Percentiles rank a stretch among this genome's conserved stretches.
phyloP scores from a whole-genome alignment of 495 filamentous ascomycete species.

The Neurospora sp. region DNA sequence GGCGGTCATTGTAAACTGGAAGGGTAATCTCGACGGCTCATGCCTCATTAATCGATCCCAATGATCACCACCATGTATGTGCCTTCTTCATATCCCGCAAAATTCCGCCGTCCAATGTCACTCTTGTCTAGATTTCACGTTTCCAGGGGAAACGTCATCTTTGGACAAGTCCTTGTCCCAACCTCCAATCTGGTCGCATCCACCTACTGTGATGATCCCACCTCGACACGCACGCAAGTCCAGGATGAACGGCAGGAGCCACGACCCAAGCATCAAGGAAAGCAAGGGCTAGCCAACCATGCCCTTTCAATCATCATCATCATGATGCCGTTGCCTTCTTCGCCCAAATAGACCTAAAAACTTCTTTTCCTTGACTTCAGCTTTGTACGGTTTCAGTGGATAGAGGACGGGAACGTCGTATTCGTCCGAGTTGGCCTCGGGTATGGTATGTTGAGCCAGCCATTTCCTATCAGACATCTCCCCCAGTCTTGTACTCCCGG shows the following conservation, averaged over 20 bases:
- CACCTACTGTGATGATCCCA: background rate
- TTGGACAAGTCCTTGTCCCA: background rate
- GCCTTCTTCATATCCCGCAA: background rate
- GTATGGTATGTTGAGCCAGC: constrained; percentile 7
- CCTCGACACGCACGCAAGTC: background rate
- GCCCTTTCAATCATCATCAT: background rate
- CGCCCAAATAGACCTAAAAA: constrained; percentile 21
- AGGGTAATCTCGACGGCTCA: background rate
- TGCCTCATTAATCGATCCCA: background rate
- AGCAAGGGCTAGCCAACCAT: background rate
- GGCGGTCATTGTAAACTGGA: background rate
- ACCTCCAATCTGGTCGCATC: background rate
- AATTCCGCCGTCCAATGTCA: background rate
- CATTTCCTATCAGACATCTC: constrained; percentile 24
- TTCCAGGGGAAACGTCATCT: background rate
- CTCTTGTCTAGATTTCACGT: background rate
- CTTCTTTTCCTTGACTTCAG: constrained; percentile 19
- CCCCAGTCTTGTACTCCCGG: constrained; percentile 28
- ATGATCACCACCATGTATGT: background rate
- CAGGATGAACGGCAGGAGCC: background rate
- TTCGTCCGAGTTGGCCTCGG: constrained; percentile 11
- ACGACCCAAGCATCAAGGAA: background rate
- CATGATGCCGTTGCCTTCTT: constrained; percentile 1
- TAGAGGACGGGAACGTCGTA: constrained; percentile 22
- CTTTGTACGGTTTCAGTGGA: constrained; percentile 20